Percentiles rank a stretch among this genome's conserved stretches.
These are phyloP conservation scores for Debaryomyces nepalensis DNA, from an alignment of 1,139 yeast species.

Conservation along the genomic window DNA sequence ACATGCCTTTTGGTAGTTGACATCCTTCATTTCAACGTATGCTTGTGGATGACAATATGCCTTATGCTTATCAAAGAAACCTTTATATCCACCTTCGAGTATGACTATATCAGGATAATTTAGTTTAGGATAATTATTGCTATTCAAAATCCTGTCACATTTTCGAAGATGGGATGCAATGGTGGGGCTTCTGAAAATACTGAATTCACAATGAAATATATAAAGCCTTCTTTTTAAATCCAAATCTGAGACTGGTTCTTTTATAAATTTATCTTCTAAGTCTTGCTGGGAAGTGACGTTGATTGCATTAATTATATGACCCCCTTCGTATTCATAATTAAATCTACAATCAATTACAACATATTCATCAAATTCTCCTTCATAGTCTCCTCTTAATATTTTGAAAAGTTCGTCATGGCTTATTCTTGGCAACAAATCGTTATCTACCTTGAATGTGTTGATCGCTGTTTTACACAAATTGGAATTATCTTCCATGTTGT, in stretches of 20 bases:
- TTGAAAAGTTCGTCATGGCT: conserved; percentile 64
- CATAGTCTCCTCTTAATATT: conserved; percentile 62
- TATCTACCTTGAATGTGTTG: conserved; percentile 50
- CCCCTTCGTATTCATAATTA: conserved; percentile 89
- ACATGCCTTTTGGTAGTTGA: conserved; percentile 64
- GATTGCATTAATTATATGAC: conserved; percentile 84
- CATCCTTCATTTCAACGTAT: conserved; percentile 88
- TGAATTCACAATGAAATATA: conserved; percentile 93
- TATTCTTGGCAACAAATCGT: conserved; percentile 79
- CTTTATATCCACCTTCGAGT: conserved; percentile 88
- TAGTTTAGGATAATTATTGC: conserved; percentile 75
- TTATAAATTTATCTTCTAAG: conserved; percentile 56
- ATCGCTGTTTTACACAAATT: conserved; percentile 45
- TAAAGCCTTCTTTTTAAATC: conserved; percentile 39
- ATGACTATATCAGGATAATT: conserved; percentile 88
- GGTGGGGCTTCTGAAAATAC: conserved; percentile 89
- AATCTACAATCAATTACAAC: conserved; percentile 86
- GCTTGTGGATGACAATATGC: conserved; percentile 71
- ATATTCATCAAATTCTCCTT: conserved; percentile 60
- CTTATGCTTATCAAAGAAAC: conserved; percentile 63
- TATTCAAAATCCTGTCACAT: conserved; percentile 76
- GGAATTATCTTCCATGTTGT: conserved; percentile 42
- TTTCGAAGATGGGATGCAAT: conserved; percentile 87
- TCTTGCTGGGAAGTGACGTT: conserved; percentile 75
- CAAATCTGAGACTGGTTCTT: conserved; percentile 11